Conservation (phyloP, 2,329 filamentous ascomycete species). For the Trichophyton equinum region DNA sequence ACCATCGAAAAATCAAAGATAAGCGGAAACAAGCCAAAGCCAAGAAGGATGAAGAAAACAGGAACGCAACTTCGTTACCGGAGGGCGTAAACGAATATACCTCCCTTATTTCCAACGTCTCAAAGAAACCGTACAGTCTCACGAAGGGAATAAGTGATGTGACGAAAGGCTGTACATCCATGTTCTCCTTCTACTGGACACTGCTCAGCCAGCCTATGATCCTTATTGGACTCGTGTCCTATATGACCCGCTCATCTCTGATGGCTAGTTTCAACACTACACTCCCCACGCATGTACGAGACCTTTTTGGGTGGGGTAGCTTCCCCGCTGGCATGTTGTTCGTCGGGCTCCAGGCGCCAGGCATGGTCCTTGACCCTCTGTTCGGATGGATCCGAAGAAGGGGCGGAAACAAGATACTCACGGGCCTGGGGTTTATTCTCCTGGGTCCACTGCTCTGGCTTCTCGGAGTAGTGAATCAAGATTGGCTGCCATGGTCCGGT, state of each 20-base stretch:
- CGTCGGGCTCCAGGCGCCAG: background rate
- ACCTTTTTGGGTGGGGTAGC: background rate
- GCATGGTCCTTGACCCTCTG: background rate
- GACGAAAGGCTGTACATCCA: background rate
- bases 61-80: too few relatives aligned
- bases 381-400: background rate
- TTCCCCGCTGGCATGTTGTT: background rate
- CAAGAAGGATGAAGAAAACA: background rate
- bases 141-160: background rate
- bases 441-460: background rate
- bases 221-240: background rate
- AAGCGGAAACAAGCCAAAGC: background rate
- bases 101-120: background rate
- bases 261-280: conserved; percentile 2
- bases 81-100: background rate
- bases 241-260: background rate
- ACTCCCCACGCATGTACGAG: background rate
- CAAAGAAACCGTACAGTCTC: background rate
- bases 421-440: background rate
- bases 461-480: background rate
- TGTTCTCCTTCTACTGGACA: background rate
- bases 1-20: background rate
- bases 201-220: background rate
- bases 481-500: background rate
- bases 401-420: background rate